These are phyloP conservation scores for Xylona heveae DNA, from an alignment of 495 filamentous ascomycete genomes.

Conservation along the genomic window DNA sequence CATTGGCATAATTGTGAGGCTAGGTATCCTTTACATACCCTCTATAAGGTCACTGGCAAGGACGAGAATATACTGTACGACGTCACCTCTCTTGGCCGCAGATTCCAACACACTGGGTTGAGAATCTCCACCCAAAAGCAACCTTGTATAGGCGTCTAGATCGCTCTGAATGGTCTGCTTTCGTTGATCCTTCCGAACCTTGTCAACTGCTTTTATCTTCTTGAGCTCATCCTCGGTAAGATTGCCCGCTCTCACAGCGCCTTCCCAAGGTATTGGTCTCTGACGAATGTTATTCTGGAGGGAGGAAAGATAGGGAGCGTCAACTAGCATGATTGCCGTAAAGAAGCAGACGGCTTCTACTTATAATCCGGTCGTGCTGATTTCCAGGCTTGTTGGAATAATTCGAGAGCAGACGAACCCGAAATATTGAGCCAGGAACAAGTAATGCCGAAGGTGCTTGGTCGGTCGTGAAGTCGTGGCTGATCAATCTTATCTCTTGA, in stretches of 20 bases:
- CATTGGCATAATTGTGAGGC: conserved; percentile 1
- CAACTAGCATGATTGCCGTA: conserved; percentile 75
- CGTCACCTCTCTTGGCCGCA: conserved; percentile 59
- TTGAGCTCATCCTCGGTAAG: conserved; percentile 87
- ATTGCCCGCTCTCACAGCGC: conserved; percentile 78
- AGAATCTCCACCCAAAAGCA: conserved; percentile 55
- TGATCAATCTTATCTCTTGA: no score
- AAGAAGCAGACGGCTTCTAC: no score
- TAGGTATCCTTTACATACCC: conserved; percentile 25
- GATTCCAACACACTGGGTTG: conserved; percentile 62
- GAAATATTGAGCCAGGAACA: no score
- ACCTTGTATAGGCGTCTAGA: conserved; percentile 48
- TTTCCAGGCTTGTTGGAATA: no score
- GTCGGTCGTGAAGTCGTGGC: no score
- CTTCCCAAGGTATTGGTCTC: conserved; percentile 93
- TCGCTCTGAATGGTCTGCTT: conserved; percentile 62
- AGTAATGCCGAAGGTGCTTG: no score
- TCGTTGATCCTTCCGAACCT: conserved; percentile 76
- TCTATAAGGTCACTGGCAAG: conserved; percentile 73
- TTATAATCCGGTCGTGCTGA: no score
- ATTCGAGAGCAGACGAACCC: no score
- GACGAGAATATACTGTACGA: conserved; percentile 86
- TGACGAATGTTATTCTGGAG: conserved; percentile 88
- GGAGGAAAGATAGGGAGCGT: conserved; percentile 78
- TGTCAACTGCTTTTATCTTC: conserved; percentile 95